These are phyloP conservation scores for Globisporangium barbulae DNA, from an alignment of 352 stramenopile genomes.

Conservation along the genomic window DNA sequence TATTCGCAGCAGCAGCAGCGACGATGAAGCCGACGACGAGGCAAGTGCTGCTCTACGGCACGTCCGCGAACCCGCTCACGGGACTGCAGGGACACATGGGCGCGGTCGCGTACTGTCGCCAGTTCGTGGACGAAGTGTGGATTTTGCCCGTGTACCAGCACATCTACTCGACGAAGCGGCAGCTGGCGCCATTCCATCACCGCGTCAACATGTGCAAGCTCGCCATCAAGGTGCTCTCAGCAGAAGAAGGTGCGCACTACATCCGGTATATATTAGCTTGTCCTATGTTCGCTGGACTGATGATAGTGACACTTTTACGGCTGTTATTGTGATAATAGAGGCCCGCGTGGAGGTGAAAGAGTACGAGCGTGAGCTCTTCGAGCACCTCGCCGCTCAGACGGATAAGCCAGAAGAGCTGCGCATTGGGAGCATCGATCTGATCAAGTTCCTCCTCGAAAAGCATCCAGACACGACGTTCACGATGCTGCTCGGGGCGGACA, in stretches of 20 bases:
- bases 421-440: conserved; percentile 76
- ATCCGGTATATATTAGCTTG: too few relatives aligned
- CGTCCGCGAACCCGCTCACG: conserved; percentile 83
- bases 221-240: conserved; percentile 35
- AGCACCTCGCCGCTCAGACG: conserved; percentile 27
- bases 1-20: background rate
- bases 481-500: conserved; percentile 80
- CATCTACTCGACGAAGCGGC: conserved; percentile 80
- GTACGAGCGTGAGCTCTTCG: conserved; percentile 66
- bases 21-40: conserved; percentile 13
- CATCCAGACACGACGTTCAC: conserved; percentile 57
- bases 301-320: background rate
- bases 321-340: conserved; percentile 10
- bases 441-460: conserved; percentile 43
- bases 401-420: conserved; percentile 31
- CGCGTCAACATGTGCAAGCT: conserved; percentile 73
- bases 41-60: conserved; percentile 79
- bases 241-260: conserved; percentile 6
- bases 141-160: conserved; percentile 88
- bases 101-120: conserved; percentile 55
- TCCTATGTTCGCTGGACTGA: background rate
- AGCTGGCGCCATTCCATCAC: conserved; percentile 72
- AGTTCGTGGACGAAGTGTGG: conserved; percentile 84
- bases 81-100: conserved; percentile 75
- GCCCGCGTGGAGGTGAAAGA: conserved; percentile 51